Evolutionary conservation across 1,284 basidiomycete genomes (phyloP), one percentile per base, ranked within the genome.

Genomic region (Mycena citricolor): DNA sequence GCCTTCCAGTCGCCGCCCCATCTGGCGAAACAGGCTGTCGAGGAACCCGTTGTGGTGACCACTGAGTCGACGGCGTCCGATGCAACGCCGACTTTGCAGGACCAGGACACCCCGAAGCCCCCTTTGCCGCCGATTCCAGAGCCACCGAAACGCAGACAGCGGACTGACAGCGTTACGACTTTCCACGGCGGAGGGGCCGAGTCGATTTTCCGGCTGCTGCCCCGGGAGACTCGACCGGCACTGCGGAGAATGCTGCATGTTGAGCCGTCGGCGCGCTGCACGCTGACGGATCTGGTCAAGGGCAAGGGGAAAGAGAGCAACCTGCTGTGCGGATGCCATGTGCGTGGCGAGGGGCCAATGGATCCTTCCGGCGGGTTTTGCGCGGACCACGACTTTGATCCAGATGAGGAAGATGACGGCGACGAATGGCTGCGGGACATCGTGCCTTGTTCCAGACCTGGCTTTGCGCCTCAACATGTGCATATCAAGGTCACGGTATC

Each of bases 131-230:
- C 33, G 4, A 13, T 22, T 2, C 14, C 43, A 26, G 30, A 28
- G 23, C 16, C 41, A 24, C 52, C 59, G 14, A 61, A 60, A 50
- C 59, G 68, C 44, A 71, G 84, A 51, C 58, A 75, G 53, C 73
- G 83, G 55, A 69, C 77, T 42, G 76, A 81, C 62, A 76, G 78
- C 60, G 75, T 86, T 52, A 68, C 76, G 43, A 91, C 93, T n/a
- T 86, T 83, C 76, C 76, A 86, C 63, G 76, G 69, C n/a, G 90
- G 86, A 31, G 90, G 90, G 7, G 86, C 91, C n/a, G 95, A 99
- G 66, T 94, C 90, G 23, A 97, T 99, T 61, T 99, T 99, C 78
- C 82, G 94, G n/a, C 75, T 99, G 5, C 74, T 99, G 16, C 95
- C 95, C 5, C 86, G 95, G 47, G 95, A 98, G 69, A 86, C 90